Conservation (phyloP, 352 stramenopile species). For the Phytopythium cucurbitacearum region DNA sequence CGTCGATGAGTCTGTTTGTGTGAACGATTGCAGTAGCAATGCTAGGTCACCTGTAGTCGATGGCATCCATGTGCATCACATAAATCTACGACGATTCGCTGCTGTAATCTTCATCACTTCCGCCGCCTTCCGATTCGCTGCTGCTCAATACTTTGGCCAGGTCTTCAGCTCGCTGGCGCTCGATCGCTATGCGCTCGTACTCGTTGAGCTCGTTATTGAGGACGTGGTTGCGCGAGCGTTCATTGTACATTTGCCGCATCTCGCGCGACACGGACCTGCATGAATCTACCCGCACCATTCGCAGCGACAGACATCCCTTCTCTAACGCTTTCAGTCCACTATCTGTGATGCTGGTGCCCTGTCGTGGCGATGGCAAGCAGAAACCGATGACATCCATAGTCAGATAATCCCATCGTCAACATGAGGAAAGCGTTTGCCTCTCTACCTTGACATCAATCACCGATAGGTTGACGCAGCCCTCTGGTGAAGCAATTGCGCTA, state of each 20-base stretch:
- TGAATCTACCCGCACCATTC: constrained; percentile 63
- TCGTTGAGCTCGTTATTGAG: constrained; percentile 16
- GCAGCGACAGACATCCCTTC: constrained; percentile 26
- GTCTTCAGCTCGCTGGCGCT: constrained; percentile 31
- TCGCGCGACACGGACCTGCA: constrained; percentile 59
- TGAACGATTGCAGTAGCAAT: no score
- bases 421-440: neutral
- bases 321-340: constrained; percentile 35
- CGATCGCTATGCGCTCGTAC: constrained; percentile 31
- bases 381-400: no score
- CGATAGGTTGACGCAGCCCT: constrained; percentile 31
- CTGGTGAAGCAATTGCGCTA: constrained; percentile 20
- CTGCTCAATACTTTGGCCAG: constrained; percentile 25
- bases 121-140: constrained; percentile 24
- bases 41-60: no score
- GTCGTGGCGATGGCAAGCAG: neutral
- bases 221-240: constrained; percentile 13
- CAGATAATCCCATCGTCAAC: no score
- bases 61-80: no score
- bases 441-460: constrained; percentile 64
- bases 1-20: constrained; percentile 11
- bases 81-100: constrained; percentile 3
- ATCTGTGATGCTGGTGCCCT: constrained; percentile 57
- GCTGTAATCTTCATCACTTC: constrained; percentile 14
- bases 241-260: constrained; percentile 35